Evolutionary conservation across 345 rosid species (phyloP), one percentile per base, ranked within the genome.

Genomic region (Zanthoxylum bungeanum): DNA sequence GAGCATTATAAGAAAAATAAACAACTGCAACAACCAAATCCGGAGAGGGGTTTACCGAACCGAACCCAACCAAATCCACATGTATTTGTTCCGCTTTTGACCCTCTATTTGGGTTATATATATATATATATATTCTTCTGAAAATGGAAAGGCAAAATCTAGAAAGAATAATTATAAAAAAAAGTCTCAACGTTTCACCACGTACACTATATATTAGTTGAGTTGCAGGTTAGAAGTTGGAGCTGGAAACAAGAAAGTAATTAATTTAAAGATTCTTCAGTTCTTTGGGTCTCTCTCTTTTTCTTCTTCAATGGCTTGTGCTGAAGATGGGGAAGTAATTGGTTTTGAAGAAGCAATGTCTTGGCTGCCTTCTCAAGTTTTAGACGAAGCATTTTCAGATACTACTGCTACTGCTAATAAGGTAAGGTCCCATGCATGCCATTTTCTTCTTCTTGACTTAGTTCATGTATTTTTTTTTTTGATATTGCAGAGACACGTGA

Each of bases 141-240:
- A n/a, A 1, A 16, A 44, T 12, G 49, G 49, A 44, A 4, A 44
- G 49, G 1, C 49, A 14, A 14, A 12, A 17, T 44, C 49, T 1
- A 14, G 4, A 12, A n/a, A 9, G 16, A 50, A 5, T 9, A 67
- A 50, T 3, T 40, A 64, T 27, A 39, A 57, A 24, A 55, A 49
- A 52, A 9, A 68, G 61, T 71, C 60, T 66, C 68, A 4, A 12
- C n/a, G 3, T 5, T 25, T 53, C 66, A 63, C 51, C 60, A 69
- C 68, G 66, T 25, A 68, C 70, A n/a, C 47, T 44, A 60, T 77
- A n/a, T n/a, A n/a, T 78, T 86, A 85, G 93, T 82, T 89, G 73
- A 61, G 85, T 75, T 86, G 82, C 97, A 84, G 97, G 97, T 93
- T 75, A 67, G 85, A 84, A 81, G 94, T 83, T 84, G 91, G 92